Base-by-base conservation (phyloP, 164 flowering plant genomes). In the Magnolia kwangsiensis region DNA sequence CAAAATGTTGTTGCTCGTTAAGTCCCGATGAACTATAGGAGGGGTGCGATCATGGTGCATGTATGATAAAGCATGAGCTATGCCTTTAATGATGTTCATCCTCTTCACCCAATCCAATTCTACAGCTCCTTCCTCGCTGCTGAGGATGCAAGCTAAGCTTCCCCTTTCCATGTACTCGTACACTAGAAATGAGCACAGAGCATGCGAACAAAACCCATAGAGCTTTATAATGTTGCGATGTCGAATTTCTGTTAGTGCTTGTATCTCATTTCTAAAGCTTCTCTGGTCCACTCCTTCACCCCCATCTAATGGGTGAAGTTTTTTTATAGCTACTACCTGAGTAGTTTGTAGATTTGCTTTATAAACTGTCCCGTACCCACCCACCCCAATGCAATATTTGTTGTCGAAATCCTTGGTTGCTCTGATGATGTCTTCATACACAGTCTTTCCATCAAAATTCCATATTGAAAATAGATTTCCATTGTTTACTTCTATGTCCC, bases 201-300 rank as follows among this genome's bases (percentile, higher is more conserved):
- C 63, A 51, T 69, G 78, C 4, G 87, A 81, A 72, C 91, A 91
- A 73, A 77, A 91, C 9, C 91, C 95, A 72, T 81, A 75, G 7
- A 88, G 83, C 82, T 85, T 88, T 45, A 91, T 84, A 24, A 91
- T 88, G 55, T 91, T 91, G 37, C 90, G 77, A 80, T 89, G 95
- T 72, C 90, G 72, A 1, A 82, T 78, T 50, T 86, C 84, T 24
- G 92, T 90, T 70, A 90, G 58, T 7, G 82, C 66, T 18, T 79
- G 74, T 1, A 90, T 88, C 79, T 90, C 95, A 55, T 81, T 90
- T 79, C 84, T 81, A 61, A 90, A 90, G 68, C 88, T 84, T 75
- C 24, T 77, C 2, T 29, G 11, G n/a, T 66, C 72, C n/a, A 7
- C 23, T 10, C 18, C 50, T 3, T 77, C 50, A 85, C 85, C 63